Evolutionary conservation across 352 stramenopile species (phyloP).

Genomic region (Halophytophthora polymorphica): DNA sequence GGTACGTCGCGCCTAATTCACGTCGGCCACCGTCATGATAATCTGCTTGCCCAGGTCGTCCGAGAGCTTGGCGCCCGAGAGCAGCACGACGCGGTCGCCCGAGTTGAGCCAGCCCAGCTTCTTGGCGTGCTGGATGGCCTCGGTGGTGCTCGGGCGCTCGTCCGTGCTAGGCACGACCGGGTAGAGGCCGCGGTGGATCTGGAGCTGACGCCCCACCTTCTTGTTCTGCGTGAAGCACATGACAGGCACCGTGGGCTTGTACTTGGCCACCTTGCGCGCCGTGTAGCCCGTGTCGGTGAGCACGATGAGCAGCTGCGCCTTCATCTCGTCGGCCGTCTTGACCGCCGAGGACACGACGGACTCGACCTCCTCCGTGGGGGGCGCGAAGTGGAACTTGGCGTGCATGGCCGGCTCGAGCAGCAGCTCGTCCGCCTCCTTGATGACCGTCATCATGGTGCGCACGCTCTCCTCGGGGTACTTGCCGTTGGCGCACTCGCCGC

Average conservation of each 20-base stretch:
- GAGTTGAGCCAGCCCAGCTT: constrained; percentile 89
- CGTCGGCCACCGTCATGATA: constrained; percentile 77
- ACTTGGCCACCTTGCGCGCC: constrained; percentile 84
- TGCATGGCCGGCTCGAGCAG: constrained; percentile 57
- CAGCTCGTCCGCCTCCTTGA: constrained; percentile 82
- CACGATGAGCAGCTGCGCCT: constrained; percentile 83
- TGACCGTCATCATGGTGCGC: constrained; percentile 93
- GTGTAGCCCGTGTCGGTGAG: constrained; percentile 81
- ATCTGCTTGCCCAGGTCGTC: constrained; percentile 82
- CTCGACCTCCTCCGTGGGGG: constrained; percentile 74
- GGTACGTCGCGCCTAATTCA: constrained; percentile 44
- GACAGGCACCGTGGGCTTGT: constrained; percentile 90
- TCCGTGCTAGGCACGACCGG: constrained; percentile 64
- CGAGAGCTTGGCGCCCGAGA: constrained; percentile 78
- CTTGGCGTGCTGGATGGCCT: constrained; percentile 88
- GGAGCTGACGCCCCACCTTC: constrained; percentile 90
- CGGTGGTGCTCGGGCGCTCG: constrained; percentile 60
- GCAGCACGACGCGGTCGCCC: constrained; percentile 89
- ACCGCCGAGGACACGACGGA: constrained; percentile 79
- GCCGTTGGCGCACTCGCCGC: constrained; percentile 77
- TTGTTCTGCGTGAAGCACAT: constrained; percentile 86
- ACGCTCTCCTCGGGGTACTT: constrained; percentile 89
- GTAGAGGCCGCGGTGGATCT: constrained; percentile 87
- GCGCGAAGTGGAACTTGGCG: constrained; percentile 59
- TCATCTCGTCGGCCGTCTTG: constrained; percentile 83